Base-by-base conservation (phyloP, 106 monocot species). In the Dendrobium nobile region DNA sequence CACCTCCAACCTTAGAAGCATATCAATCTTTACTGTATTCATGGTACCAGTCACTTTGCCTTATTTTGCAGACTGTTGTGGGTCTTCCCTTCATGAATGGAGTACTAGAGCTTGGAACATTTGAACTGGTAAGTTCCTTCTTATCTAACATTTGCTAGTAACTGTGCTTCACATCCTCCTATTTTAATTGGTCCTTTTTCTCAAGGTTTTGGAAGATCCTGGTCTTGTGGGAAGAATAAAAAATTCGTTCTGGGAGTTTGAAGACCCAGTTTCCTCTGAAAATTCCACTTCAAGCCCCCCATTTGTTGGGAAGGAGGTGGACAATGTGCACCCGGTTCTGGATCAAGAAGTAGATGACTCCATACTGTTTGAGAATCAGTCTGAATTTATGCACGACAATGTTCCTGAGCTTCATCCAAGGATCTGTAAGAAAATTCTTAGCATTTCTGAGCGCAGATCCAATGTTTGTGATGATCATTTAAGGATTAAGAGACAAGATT, bases 101-200 rank as follows among this genome's bases (percentile, higher is more conserved):
- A 72, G 86, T 93, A 27, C 86, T 96, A 4, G 96, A 96, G 82
- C 83, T 96, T 15, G 96, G 96, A 41, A 96, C 92, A 58, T 90
- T 83, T 65, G 88, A 93, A 81, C 26, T 33, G 75, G 96, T 93
- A 79, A 85, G 74, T 84, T 85, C 40, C 81, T 58, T 37, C 42
- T 13, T 22, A 55, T 27, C 40, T 70, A 31, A 70, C 9, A 70
- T 11, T 31, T 70, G 3, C 70, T 37, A 31, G 33, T 37, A 33
- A 70, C n/a, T 37, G 18, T 70, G 15, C 33, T 70, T 27, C 9
- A 4, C 70, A 70, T 70, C 33, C 70, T 37, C 70, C 11, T 37
- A 20, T 15, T 13, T 70, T 70, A 37, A 70, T 37, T 31, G 10
- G 70, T 31, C 2, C 2, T 9, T 70, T 5, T 31, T 70, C 33